Evolutionary conservation across 139 green algal species (phyloP).

Genomic region (Haematococcus lacustris): DNA sequence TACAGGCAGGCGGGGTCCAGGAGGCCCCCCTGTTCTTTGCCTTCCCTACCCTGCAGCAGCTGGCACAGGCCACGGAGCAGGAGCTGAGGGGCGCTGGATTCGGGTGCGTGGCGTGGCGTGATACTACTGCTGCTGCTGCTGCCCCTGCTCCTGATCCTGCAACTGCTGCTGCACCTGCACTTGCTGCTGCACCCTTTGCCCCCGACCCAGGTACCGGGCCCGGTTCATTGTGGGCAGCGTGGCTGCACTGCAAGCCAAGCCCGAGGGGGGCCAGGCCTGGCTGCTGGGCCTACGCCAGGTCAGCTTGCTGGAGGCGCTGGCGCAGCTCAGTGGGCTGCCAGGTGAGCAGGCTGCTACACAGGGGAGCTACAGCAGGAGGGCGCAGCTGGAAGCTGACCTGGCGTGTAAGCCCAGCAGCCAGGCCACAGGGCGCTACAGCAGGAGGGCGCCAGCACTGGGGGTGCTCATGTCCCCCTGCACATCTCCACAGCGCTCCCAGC

Average conservation of each 20-base stretch:
- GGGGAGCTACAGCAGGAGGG: too few relatives aligned
- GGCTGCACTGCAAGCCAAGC: conserved; percentile 48
- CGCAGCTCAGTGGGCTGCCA: conserved; percentile 62
- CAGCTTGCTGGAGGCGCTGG: conserved; percentile 56
- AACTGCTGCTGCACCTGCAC: too few relatives aligned
- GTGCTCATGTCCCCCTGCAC: too few relatives aligned
- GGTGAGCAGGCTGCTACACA: too few relatives aligned
- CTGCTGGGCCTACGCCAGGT: conserved; percentile 57
- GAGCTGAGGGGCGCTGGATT: conserved; percentile 74
- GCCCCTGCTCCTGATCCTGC: too few relatives aligned
- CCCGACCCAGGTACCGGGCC: conserved; percentile 61
- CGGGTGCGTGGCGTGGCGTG: conserved; percentile 60
- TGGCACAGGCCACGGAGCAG: conserved; percentile 68
- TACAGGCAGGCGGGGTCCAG: background rate
- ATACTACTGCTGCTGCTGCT: too few relatives aligned
- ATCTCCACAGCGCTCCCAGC: too few relatives aligned
- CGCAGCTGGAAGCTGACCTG: too few relatives aligned
- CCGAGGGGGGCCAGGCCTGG: conserved; percentile 57
- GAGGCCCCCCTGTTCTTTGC: conserved; percentile 28
- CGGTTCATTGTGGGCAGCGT: conserved; percentile 75
- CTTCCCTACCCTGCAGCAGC: conserved; percentile 84
- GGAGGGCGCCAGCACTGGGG: too few relatives aligned
- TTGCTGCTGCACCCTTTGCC: too few relatives aligned
- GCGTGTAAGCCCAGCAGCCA: too few relatives aligned
- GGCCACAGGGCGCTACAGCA: too few relatives aligned